phyloP scores from a whole-genome alignment of 225 moss, liverwort and hornwort species.

The Bryum argenteum region DNA sequence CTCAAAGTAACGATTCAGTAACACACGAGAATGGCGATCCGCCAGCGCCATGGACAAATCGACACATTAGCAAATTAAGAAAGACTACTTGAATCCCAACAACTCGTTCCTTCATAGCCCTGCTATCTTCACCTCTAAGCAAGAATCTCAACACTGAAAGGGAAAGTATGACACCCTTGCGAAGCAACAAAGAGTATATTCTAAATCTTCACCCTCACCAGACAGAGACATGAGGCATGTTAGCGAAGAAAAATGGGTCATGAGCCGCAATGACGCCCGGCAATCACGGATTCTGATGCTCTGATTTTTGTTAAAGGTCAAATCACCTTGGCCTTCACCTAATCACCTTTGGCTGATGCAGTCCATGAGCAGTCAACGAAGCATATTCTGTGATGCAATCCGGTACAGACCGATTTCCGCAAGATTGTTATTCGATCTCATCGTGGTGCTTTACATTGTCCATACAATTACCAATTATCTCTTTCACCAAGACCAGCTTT shows the following conservation, averaged over 20 bases:
- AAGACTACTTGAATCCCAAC: neutral
- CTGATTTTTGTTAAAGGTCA: slow-evolving; percentile 15
- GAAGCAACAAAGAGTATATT: slow-evolving; percentile 28
- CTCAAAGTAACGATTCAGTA: neutral
- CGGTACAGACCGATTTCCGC: slow-evolving; percentile 20
- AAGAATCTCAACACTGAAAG: slow-evolving; percentile 1
- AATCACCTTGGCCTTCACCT: neutral
- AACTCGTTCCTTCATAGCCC: neutral
- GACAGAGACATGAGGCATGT: slow-evolving; percentile 28
- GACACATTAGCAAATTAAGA: neutral
- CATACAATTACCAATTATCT: no score
- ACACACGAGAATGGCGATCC: slow-evolving; percentile 23
- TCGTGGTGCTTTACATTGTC: no score
- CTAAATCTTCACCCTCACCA: slow-evolving; percentile 5
- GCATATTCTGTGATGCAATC: slow-evolving; percentile 28
- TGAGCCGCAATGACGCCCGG: slow-evolving; percentile 9
- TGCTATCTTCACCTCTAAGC: neutral
- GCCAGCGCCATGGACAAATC: slow-evolving; percentile 18
- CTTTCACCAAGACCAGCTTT: no score
- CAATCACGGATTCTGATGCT: slow-evolving; percentile 31
- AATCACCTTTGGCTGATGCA: slow-evolving; percentile 9
- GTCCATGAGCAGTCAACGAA: slow-evolving; percentile 26
- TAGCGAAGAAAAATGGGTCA: neutral
- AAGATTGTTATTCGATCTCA: slow-evolving; percentile 47
- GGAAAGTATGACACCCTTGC: slow-evolving; percentile 1